A percentile compares a stretch with the other conserved stretches of the same genome.
These are phyloP conservation scores for Wickerhamomyces chaumierensis DNA, from an alignment of 805 yeast genomes.

Conservation along the genomic window DNA sequence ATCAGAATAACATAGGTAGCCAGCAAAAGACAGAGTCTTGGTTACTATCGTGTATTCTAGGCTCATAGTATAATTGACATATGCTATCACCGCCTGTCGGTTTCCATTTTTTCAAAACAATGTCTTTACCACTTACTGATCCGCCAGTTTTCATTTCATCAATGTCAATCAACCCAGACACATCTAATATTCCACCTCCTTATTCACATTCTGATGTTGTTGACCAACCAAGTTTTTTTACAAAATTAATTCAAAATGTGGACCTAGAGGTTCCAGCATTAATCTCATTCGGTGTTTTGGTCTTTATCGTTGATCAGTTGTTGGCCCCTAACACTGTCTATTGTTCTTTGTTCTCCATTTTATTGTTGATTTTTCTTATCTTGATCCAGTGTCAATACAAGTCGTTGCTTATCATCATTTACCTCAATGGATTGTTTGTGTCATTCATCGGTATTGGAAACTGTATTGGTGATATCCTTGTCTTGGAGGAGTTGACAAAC, in stretches of 20 bases:
- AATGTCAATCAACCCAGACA: too few relatives aligned
- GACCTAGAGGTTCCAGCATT: not conserved
- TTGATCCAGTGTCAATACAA: not conserved
- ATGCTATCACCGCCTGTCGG: too few relatives aligned
- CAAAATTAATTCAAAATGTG: not conserved
- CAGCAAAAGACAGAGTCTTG: not conserved
- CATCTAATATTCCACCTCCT: not conserved
- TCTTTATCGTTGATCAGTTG: not conserved
- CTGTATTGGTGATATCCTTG: not conserved
- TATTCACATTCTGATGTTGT: not conserved
- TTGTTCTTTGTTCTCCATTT: not conserved
- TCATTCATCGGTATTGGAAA: not conserved
- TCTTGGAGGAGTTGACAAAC: not conserved
- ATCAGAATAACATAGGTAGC: not conserved
- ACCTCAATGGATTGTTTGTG: not conserved
- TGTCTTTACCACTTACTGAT: not conserved
- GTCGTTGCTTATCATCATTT: not conserved
- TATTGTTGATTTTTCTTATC: not conserved
- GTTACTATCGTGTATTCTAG: not conserved
- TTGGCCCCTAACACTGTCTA: not conserved
- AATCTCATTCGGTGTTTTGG: not conserved
- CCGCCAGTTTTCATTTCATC: not conserved
- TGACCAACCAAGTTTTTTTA: not conserved
- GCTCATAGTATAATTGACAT: too few relatives aligned
- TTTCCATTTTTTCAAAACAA: too few relatives aligned